phyloP scores from a whole-genome alignment of 1,284 basidiomycete genomes.

The Gastroboletus turbinatus region DNA sequence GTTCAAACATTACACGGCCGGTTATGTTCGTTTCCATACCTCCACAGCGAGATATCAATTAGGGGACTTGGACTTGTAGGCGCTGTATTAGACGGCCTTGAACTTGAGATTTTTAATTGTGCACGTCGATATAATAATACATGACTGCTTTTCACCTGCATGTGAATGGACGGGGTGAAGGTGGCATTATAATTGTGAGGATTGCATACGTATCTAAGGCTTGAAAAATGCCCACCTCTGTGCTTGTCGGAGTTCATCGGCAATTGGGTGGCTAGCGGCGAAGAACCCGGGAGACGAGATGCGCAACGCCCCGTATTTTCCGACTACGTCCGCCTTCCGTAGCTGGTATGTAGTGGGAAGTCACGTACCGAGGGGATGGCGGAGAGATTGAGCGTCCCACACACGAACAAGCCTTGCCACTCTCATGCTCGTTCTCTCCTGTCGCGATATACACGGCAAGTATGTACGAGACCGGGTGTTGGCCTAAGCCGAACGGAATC shows the following conservation, averaged over 20 bases:
- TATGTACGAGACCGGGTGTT: not conserved
- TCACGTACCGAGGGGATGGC: not conserved
- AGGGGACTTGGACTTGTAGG: conserved; percentile 18
- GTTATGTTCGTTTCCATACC: conserved; percentile 27
- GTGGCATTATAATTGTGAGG: not conserved
- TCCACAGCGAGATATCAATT: conserved; percentile 17
- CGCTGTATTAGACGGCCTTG: not conserved
- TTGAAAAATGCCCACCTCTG: not conserved
- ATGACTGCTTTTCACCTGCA: not conserved
- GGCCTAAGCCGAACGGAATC: not conserved
- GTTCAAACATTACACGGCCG: conserved; percentile 14
- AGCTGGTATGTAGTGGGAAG: not conserved
- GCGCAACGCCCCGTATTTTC: not conserved
- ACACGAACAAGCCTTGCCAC: not conserved
- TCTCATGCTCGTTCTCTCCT: not conserved
- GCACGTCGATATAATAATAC: not conserved
- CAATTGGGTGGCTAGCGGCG: not conserved
- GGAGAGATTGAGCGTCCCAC: not conserved
- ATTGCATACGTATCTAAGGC: not conserved
- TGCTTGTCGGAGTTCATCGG: conserved; percentile 1
- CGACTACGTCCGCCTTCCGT: not conserved
- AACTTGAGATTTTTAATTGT: not conserved
- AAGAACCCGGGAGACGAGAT: not conserved
- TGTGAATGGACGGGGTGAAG: not conserved
- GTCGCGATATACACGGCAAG: not conserved